Evolutionary conservation across 768 basidiomycete genomes (phyloP), one percentile per base, ranked within the genome.

Genomic region (Strobilomyces dryophilus): DNA sequence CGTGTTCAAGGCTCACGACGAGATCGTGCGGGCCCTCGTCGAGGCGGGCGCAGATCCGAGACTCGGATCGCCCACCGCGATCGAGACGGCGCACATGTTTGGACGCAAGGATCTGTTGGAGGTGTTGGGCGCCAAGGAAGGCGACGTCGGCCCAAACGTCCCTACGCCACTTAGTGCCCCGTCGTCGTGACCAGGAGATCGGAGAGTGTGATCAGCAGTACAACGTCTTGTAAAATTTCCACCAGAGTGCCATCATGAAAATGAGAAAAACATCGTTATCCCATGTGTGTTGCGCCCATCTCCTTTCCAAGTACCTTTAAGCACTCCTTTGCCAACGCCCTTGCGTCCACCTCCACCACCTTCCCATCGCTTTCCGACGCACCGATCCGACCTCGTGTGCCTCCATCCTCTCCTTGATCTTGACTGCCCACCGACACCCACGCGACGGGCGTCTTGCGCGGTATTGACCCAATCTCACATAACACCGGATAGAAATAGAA

Each of bases 401-500:
- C 44, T 37, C 50, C 21, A 14, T 7, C 44, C 34, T 46, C 59
- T 11, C 59, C 57, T 3, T 52, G 49, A 37, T 58, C 61, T 41
- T 47, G 55, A 41, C 58, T 40, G 17, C 51, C 52, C 43, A 12
- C 44, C 18, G 31, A 36, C 11, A 89, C 70, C 86, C 88, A 92
- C 11, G 82, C 78, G 2, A 79, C 76, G 0, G 92, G 89, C 12
- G 83, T 76, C 59, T 78, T 81, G 27, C 84, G 75, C 0, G 87
- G 82, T 51, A 86, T 79, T 2, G 91, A 83, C 8, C 81, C 85
- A 44, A 95, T 85, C 61, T 92, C 85, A 59, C 88, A 87, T 5
- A 97, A 68, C 2, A 89, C 71, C 0, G 82, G 73, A 63, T 95
- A 95, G 53, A 95, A 85, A 64, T 93, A 85, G 77, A 95, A 95